Evolutionary conservation across 257 asterid genomes (phyloP), one percentile per base, ranked within the genome.

Genomic region (Solanum virginianum): DNA sequence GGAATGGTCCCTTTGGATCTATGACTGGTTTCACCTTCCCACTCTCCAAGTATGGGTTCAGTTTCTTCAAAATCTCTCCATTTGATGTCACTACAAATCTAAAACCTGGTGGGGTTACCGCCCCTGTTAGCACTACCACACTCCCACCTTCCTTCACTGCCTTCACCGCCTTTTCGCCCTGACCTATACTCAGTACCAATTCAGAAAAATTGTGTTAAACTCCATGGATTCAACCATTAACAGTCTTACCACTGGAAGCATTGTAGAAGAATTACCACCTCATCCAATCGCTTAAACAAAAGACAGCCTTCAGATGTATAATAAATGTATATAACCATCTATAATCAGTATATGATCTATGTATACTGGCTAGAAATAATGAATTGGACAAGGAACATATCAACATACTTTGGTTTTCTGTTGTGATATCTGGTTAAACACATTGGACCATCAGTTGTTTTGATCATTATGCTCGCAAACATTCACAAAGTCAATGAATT

Each of bases 131-230:
- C 60, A 91, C 93, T 9, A 92, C 97, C 15, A 92, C 98, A 10
- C 90, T 94, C 16, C 98, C 99, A 0, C 98, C 99, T 92, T 92
- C 98, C 80, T 96, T 94, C 87, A 96, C 90, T 22, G 70, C 98
- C 91, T 96, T 96, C 16, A 84, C 95, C 0, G 99, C 99, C 93
- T 81, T 92, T 65, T 93, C 98, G 11, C 98, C 89, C 86, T 93
- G 97, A 81, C 99, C 99, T 96, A 92, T 83, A 59, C 16, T 77
- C 4, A 72, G 36, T n/a, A 11, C 20, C 80, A 12, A 72, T 36
- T 20, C 6, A 3, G 20, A 10, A 32, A 36, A 41, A 36, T 39
- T 5, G 16, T 13, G 0, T 8, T 45, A 18, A 39, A 70, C 0
- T 3, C 17, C 5, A 39, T 39, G 15, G 43, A 8, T 24, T 32